Evolutionary conservation across 805 yeast genomes (phyloP), one percentile per base, ranked within the genome.

Genomic region (Metschnikowia borealis): DNA sequence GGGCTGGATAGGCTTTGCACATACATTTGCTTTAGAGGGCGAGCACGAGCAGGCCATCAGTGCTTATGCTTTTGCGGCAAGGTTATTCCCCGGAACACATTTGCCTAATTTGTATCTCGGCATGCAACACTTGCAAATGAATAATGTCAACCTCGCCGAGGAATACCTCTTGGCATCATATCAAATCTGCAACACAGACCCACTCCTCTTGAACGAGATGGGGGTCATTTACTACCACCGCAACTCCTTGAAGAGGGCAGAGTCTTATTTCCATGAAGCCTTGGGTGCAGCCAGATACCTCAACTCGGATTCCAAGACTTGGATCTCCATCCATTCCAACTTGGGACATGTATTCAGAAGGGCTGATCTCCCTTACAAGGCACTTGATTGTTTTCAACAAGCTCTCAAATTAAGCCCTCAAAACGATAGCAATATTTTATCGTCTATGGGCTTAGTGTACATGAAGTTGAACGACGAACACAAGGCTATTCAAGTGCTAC

Each of bases 1-100:
- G 47, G 96, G 98, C 1, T 94, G 99, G 99, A 83, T 94, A 33
- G 99, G 97, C 2, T 94, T 94, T 71, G 98, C 98, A 1, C 98
- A 92, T 62, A 91, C 98, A 0, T 94, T 91, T 78, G 97, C 97
- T 0, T 85, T 88, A 2, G 99, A 94, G 65, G 96, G 97, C n/a
- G 99, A 94, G 67, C 97, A 94, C 65, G 99, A 94, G 65, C 98
- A 94, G 67, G 98, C 98, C 1, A 86, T 94, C 20, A 86, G 97
- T 50, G 98, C 98, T 0, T 94, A 91, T 67, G 91, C 98, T 1
- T 91, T 96, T 11, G 97, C 97, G 0, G 89, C 96, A 1, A 74
- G 97, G 54, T 76, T 91, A 39, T 94, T 94, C 61, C 90, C 91
- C 0, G 96, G 96, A 1, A 84, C 91, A 3, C 97, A 94, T 65